Base-by-base conservation (phyloP, 176 grass and related monocot genomes). In the Aegilops sharonensis region DNA sequence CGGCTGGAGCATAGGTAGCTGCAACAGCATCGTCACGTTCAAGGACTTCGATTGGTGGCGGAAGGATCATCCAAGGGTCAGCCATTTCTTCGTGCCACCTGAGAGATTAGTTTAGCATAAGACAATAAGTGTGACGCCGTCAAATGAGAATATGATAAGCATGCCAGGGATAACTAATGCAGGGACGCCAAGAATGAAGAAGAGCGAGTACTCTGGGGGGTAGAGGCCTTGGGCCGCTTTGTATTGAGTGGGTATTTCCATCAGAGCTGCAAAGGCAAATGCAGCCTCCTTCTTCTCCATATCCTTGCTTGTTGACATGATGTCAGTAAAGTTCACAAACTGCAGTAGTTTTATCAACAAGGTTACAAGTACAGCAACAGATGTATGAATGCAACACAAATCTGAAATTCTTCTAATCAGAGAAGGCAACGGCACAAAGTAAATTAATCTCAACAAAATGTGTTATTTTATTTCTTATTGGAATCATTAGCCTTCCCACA, bases 191-290 rank as follows among this genome's bases (percentile, higher is more conserved):
- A 25, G 42, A 65, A 89, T 48, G 59, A 65, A 52, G 32, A 90
- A 69, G 80, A 80, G 21, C 30, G 74, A 36, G 71, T 92, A 95
- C 96, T 92, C 91, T 67, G 50, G 61, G 71, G 82, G 85, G 67
- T 50, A 75, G 76, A 94, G 87, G 69, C 87, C 83, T 94, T 94
- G 96, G 45, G 93, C 89, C 63, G 90, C 90, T 98, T 86, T 98
- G 87, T 92, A 98, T 77, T 98, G 96, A 81, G 85, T 71, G 76
- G 96, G 96, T 81, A 98, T 98, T 89, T 98, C 96, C 96, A 98
- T 98, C 39, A 98, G 94, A 39, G 93, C 93, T 88, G 93, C 78
- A 79, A 98, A 92, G 48, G 96, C 90, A 89, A 98, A 98, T 72
- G 90, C 84, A 79, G 93, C 91, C 85, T 98, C 96, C 66, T 94